Conservation (phyloP, 2,329 filamentous ascomycete genomes). For the Sporothrix mexicana region DNA sequence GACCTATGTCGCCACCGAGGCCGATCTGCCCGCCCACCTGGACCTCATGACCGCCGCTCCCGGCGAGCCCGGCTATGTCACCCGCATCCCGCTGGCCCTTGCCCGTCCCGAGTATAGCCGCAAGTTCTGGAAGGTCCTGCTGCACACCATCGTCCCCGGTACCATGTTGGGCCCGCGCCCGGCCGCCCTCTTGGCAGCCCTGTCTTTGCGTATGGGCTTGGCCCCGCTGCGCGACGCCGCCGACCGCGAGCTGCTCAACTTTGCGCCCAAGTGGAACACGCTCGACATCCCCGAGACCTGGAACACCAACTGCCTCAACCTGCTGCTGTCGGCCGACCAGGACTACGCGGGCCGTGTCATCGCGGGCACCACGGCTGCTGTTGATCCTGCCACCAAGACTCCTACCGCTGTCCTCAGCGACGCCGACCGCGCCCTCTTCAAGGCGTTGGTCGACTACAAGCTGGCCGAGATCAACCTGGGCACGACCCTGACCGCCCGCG, state of each 20-base stretch:
- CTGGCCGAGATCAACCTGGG: constrained; percentile 54
- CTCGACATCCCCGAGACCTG: constrained; percentile 57
- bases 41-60: constrained; percentile 37
- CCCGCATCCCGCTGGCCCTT: constrained; percentile 53
- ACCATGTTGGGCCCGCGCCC: constrained; percentile 54
- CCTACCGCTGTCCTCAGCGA: constrained; percentile 43
- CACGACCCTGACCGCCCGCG: constrained; percentile 50
- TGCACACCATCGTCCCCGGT: constrained; percentile 56
- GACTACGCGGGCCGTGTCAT: constrained; percentile 36
- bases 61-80: constrained; percentile 41
- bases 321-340: constrained; percentile 56
- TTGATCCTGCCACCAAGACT: constrained; percentile 32
- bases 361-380: constrained; percentile 4
- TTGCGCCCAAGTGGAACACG: constrained; percentile 54
- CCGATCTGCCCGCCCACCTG: constrained; percentile 54
- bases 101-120: constrained; percentile 45
- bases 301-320: constrained; percentile 52
- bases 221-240: constrained; percentile 49
- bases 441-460: constrained; percentile 53
- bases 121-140: constrained; percentile 55
- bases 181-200: constrained; percentile 54
- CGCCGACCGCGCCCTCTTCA: constrained; percentile 51
- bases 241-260: constrained; percentile 49
- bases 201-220: constrained; percentile 57
- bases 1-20: constrained; percentile 50